Evolutionary conservation across 176 grass and related monocot genomes (phyloP).

Genomic region (Thalia dealbata): DNA sequence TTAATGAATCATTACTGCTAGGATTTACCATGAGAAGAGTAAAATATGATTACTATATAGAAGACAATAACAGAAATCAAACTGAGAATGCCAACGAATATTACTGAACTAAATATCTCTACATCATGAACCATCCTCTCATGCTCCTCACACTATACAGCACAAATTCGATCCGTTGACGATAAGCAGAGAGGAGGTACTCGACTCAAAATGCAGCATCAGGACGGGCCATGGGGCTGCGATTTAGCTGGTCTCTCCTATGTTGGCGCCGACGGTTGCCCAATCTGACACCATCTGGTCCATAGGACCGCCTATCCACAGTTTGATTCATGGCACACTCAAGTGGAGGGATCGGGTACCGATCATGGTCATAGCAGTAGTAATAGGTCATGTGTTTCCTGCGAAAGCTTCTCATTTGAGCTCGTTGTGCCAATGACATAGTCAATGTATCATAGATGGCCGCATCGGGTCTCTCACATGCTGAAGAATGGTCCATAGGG

Average conservation of each 20-base stretch:
- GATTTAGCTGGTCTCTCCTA: neutral
- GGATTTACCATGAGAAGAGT: too few species aligned
- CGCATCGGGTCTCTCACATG: neutral
- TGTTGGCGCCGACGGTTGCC: neutral
- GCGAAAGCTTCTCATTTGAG: neutral
- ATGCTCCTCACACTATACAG: neutral
- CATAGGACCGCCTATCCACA: neutral
- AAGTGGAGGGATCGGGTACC: neutral
- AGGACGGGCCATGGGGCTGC: neutral
- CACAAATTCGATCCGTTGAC: neutral
- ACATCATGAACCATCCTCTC: neutral
- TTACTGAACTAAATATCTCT: neutral
- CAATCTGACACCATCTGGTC: constrained; percentile 1
- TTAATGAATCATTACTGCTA: too few species aligned
- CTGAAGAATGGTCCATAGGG: constrained; percentile 11
- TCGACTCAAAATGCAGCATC: constrained; percentile 5
- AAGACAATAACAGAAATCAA: neutral
- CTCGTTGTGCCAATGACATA: neutral
- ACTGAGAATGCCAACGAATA: neutral
- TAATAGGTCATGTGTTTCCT: constrained; percentile 14
- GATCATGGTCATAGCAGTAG: constrained; percentile 4
- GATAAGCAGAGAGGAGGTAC: neutral
- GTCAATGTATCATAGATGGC: neutral
- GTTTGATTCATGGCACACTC: neutral
- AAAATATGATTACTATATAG: too few species aligned